A percentile compares a stretch with the other conserved stretches of the same genome.
Evolutionary conservation across 768 basidiomycete genomes (phyloP).

Genomic region (Lentinula boryana): DNA sequence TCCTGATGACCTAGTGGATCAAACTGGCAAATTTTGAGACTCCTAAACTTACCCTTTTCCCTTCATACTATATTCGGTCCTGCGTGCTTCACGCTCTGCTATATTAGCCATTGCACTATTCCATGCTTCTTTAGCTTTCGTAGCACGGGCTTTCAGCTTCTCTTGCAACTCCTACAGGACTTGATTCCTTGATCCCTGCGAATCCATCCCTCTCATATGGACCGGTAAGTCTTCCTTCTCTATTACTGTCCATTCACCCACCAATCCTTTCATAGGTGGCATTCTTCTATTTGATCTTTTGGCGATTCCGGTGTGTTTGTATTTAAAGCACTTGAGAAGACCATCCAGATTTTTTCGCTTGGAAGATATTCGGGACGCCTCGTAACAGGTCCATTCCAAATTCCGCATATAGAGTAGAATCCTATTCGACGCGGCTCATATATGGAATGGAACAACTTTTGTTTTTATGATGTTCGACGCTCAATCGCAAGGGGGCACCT

Average conservation of each 20-base stretch:
- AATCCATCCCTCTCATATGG: constrained; percentile 56
- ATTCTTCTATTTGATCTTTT: constrained; percentile 45
- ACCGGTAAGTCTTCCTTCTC: constrained; percentile 36
- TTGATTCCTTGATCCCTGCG: constrained; percentile 37
- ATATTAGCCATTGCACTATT: constrained; percentile 9
- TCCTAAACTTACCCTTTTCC: too few relatives aligned
- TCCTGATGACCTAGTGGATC: too few relatives aligned
- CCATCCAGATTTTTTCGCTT: too few relatives aligned
- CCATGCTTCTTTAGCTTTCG: constrained; percentile 15
- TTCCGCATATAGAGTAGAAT: constrained; percentile 50
- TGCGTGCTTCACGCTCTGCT: constrained; percentile 1
- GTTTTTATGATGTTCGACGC: constrained; percentile 54
- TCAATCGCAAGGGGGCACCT: constrained; percentile 49
- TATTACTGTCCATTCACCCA: neutral
- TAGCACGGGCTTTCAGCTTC: constrained; percentile 43
- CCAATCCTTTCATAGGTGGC: constrained; percentile 40
- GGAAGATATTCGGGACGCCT: constrained; percentile 37
- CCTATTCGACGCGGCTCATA: constrained; percentile 44
- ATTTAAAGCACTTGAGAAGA: neutral
- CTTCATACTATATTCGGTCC: neutral
- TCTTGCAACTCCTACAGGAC: constrained; percentile 29
- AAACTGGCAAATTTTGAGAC: too few relatives aligned
- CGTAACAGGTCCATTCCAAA: constrained; percentile 49
- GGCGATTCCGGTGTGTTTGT: constrained; percentile 43
- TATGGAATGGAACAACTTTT: constrained; percentile 51